phyloP scores from a whole-genome alignment of 2,329 filamentous ascomycete genomes.

The Stromatinia cepivora region DNA sequence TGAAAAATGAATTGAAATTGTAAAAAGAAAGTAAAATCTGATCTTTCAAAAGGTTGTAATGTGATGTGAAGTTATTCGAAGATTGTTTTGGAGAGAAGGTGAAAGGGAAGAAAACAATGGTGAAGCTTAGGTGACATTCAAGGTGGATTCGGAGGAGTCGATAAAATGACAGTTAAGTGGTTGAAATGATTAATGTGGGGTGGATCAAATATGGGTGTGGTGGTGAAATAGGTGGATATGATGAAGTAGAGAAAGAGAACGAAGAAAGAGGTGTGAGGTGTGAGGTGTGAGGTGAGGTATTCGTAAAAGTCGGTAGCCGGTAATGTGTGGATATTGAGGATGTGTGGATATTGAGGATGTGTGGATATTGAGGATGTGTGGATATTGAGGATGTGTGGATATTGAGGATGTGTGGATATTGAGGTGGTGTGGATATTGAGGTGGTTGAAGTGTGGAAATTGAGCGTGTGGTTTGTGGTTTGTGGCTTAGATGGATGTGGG shows the following conservation, averaged over 20 bases:
- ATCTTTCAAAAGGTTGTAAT: not conserved
- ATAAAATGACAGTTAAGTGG: not conserved
- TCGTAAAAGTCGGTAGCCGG: not conserved
- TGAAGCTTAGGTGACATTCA: constrained; percentile 4
- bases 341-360: not conserved
- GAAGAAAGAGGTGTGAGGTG: not conserved
- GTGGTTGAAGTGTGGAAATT: constrained; percentile 4
- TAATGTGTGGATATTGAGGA: not conserved
- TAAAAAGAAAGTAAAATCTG: not conserved
- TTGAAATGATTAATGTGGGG: not conserved
- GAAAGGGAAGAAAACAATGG: constrained; percentile 3
- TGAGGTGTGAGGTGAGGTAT: not conserved
- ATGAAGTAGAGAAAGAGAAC: not conserved
- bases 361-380: no score
- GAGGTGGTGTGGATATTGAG: not conserved
- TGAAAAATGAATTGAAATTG: not conserved
- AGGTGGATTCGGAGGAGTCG: not conserved
- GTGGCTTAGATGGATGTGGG: not conserved
- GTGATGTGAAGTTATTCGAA: not conserved
- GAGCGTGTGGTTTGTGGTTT: not conserved
- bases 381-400: no score
- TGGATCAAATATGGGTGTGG: not conserved
- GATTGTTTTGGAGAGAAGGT: constrained; percentile 4
- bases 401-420: no score
- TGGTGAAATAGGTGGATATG: not conserved